phyloP scores from a whole-genome alignment of 1,284 basidiomycete species.

The Trichosporon faecale region DNA sequence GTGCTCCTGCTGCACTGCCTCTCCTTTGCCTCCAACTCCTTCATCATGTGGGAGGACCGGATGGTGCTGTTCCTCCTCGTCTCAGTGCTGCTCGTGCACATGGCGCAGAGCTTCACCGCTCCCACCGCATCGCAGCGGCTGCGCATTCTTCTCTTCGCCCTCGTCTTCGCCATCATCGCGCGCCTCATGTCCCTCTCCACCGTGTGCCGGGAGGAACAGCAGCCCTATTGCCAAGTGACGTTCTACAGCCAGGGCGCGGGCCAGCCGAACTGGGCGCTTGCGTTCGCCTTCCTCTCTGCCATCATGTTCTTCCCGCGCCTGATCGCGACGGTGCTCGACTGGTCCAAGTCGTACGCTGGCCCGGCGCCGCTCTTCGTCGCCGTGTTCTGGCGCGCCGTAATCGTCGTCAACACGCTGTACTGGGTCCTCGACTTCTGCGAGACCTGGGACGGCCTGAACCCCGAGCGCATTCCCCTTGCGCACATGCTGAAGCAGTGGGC shows the following conservation, averaged over 20 bases:
- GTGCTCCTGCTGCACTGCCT: constrained; percentile 65
- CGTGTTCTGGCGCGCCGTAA: constrained; percentile 59
- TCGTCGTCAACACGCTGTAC: constrained; percentile 62
- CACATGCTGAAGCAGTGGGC: constrained; percentile 61
- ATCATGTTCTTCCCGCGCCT: constrained; percentile 59
- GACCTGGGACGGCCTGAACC: constrained; percentile 44
- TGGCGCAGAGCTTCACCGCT: constrained; percentile 61
- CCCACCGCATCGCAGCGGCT: constrained; percentile 67
- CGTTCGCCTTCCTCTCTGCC: constrained; percentile 60
- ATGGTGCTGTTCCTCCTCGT: constrained; percentile 71
- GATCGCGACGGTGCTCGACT: constrained; percentile 61
- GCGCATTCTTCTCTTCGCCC: constrained; percentile 69
- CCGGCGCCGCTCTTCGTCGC: constrained; percentile 65
- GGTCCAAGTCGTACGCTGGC: constrained; percentile 71
- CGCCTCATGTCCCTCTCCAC: constrained; percentile 73
- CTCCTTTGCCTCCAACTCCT: constrained; percentile 85
- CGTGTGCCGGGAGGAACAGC: constrained; percentile 92
- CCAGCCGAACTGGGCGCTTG: constrained; percentile 61
- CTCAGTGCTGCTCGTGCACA: constrained; percentile 59
- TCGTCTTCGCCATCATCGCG: constrained; percentile 65
- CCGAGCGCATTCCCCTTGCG: constrained; percentile 50
- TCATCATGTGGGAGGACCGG: constrained; percentile 92
- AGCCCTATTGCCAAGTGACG: constrained; percentile 76
- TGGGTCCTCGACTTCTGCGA: constrained; percentile 82
- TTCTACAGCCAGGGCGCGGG: constrained; percentile 73